These are phyloP conservation scores for Podospora pseudocomata DNA, from an alignment of 495 filamentous ascomycete genomes.

Conservation along the genomic window DNA sequence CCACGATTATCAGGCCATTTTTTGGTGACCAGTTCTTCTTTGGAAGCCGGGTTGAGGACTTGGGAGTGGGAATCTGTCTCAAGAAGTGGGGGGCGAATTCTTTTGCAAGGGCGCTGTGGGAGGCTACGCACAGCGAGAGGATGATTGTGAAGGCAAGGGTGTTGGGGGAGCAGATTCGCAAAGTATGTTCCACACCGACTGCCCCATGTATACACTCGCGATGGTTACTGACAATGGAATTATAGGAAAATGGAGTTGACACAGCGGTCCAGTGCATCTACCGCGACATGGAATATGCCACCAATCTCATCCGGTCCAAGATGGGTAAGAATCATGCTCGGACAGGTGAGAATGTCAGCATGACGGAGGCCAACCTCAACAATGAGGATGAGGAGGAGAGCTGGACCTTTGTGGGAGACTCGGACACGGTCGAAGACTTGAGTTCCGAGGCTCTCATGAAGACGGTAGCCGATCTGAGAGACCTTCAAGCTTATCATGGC, in stretches of 20 bases:
- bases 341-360: conserved; percentile 26
- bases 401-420: conserved; percentile 49
- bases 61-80: conserved; percentile 87
- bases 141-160: conserved; percentile 84
- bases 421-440: conserved; percentile 25
- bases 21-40: conserved; percentile 99
- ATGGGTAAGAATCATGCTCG: conserved; percentile 49
- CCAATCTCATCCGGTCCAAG: conserved; percentile 67
- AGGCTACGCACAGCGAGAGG: conserved; percentile 78
- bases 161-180: conserved; percentile 81
- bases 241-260: conserved; percentile 81
- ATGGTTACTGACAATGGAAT: background rate
- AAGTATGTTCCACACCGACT: conserved; percentile 49
- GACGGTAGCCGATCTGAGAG: conserved; percentile 6
- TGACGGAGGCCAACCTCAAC: conserved; percentile 11
- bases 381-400: conserved; percentile 44
- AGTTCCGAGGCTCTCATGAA: conserved; percentile 20
- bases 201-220: too few species aligned
- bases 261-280: conserved; percentile 91
- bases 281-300: conserved; percentile 94
- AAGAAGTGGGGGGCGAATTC: conserved; percentile 80
- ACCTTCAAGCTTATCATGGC: background rate
- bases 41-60: conserved; percentile 79
- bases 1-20: conserved; percentile 93
- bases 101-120: conserved; percentile 86